phyloP scores from a whole-genome alignment of 352 stramenopile genomes.

The Phytophthora fragariaefolia region DNA sequence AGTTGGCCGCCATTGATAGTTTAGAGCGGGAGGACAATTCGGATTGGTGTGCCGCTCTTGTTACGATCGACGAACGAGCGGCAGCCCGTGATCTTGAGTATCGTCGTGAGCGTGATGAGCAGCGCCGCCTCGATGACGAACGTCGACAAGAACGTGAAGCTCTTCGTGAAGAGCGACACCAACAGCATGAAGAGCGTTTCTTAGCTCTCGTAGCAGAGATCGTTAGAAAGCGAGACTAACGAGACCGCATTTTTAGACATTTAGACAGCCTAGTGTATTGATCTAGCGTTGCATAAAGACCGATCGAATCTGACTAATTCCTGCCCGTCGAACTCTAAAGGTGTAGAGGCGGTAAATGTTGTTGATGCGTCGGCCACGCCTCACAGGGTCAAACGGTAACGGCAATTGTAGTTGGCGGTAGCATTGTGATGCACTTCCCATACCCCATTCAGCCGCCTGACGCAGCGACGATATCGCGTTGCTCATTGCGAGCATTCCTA shows the following conservation, averaged over 20 bases:
- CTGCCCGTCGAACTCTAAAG: conserved; percentile 1
- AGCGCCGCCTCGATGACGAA: background rate
- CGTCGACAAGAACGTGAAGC: background rate
- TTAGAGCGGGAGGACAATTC: background rate
- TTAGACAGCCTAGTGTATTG: too few species aligned
- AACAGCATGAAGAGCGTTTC: background rate
- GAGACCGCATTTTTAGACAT: too few species aligned
- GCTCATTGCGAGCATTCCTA: background rate
- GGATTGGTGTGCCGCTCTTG: background rate
- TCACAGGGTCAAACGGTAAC: background rate
- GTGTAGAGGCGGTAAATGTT: conserved; percentile 9
- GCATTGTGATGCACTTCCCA: background rate
- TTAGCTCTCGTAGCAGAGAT: background rate
- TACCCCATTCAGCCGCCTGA: conserved; percentile 1
- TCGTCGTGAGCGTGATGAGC: background rate
- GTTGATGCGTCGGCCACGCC: background rate
- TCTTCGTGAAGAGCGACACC: background rate
- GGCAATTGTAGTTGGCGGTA: background rate
- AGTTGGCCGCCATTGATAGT: background rate
- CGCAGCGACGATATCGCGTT: conserved; percentile 6
- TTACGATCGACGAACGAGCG: background rate
- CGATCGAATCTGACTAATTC: conserved; percentile 9
- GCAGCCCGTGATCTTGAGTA: background rate
- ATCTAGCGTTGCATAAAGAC: conserved; percentile 8
- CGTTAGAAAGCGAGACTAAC: background rate